Evolutionary conservation across 495 filamentous ascomycete genomes (phyloP).

Genomic region (Penicillium coffeae): DNA sequence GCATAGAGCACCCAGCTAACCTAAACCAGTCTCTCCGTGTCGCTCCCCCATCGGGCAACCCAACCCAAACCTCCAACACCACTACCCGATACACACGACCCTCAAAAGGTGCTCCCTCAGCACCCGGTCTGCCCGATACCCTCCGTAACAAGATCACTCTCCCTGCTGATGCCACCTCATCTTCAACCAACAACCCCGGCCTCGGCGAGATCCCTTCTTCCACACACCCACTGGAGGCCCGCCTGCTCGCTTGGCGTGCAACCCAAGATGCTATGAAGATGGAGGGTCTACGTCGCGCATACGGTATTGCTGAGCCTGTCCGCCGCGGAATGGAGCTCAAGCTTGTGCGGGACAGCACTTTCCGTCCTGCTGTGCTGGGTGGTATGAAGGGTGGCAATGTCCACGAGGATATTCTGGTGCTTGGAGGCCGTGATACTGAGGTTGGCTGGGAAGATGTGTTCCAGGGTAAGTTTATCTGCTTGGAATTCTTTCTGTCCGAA

Average conservation of each 20-base stretch:
- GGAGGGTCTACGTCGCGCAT: constrained; percentile 77
- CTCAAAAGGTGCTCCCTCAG: constrained; percentile 72
- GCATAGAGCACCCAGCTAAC: too few species aligned
- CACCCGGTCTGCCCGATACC: constrained; percentile 86
- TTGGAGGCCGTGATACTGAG: constrained; percentile 65
- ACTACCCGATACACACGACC: constrained; percentile 39
- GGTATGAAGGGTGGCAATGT: constrained; percentile 42
- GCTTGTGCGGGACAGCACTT: constrained; percentile 62
- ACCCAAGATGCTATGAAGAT: constrained; percentile 87
- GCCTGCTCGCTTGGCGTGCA: constrained; percentile 75
- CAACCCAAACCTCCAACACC: constrained; percentile 55
- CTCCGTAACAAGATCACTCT: constrained; percentile 74
- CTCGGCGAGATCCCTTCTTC: constrained; percentile 44
- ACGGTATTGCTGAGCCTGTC: constrained; percentile 90
- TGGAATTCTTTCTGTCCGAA: constrained; percentile 3
- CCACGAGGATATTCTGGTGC: constrained; percentile 73
- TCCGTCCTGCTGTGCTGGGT: constrained; percentile 46
- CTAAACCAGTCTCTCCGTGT: constrained; percentile 78
- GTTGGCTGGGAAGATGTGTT: constrained; percentile 92
- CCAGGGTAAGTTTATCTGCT: constrained; percentile 34
- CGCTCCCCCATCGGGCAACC: constrained; percentile 61
- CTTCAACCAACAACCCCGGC: constrained; percentile 38
- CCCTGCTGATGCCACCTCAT: constrained; percentile 40
- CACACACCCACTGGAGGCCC: constrained; percentile 85
- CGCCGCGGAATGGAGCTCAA: constrained; percentile 93